Percentiles rank a stretch among this genome's conserved stretches.
Conservation (phyloP, 2,329 filamentous ascomycete species). For the Fusarium albidum region DNA sequence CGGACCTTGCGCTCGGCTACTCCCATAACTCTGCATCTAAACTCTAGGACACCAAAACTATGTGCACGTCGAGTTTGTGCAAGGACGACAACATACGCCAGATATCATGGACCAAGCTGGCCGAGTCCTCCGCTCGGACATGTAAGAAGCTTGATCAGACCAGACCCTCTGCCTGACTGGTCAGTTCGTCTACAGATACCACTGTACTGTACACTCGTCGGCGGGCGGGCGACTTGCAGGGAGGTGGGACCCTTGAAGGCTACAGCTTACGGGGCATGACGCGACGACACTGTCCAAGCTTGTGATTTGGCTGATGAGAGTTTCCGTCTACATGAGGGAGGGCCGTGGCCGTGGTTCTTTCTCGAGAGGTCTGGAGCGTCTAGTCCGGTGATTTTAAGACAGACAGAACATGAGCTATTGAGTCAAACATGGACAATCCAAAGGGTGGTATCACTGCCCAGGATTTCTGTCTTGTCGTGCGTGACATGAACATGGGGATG, state of each 20-base stretch:
- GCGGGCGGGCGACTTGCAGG: slow-evolving; percentile 34
- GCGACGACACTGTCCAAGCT: slow-evolving; percentile 14
- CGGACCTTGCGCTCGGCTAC: slow-evolving; percentile 5
- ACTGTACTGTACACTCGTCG: too few species aligned
- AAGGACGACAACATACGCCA: slow-evolving; percentile 3
- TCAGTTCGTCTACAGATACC: background rate
- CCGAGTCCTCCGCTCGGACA: too few species aligned
- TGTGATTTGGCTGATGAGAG: slow-evolving; percentile 22
- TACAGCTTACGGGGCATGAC: slow-evolving; percentile 16
- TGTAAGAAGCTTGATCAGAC: too few species aligned
- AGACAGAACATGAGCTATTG: too few species aligned
- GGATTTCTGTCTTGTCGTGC: background rate
- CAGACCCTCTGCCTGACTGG: background rate
- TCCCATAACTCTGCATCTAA: slow-evolving; percentile 10
- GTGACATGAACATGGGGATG: slow-evolving; percentile 2
- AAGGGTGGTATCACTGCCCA: too few species aligned
- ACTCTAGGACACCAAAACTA: slow-evolving; percentile 16
- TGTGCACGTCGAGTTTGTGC: background rate
- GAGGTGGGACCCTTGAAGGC: slow-evolving; percentile 28
- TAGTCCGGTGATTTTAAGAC: too few species aligned
- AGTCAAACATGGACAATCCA: too few species aligned
- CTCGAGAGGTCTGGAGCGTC: background rate
- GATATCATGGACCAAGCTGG: too few species aligned
- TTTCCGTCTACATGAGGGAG: background rate
- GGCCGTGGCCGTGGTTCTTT: slow-evolving; percentile 3